Evolutionary conservation across 768 basidiomycete genomes (phyloP).

Genomic region (Hortiboletus flavorubellus): DNA sequence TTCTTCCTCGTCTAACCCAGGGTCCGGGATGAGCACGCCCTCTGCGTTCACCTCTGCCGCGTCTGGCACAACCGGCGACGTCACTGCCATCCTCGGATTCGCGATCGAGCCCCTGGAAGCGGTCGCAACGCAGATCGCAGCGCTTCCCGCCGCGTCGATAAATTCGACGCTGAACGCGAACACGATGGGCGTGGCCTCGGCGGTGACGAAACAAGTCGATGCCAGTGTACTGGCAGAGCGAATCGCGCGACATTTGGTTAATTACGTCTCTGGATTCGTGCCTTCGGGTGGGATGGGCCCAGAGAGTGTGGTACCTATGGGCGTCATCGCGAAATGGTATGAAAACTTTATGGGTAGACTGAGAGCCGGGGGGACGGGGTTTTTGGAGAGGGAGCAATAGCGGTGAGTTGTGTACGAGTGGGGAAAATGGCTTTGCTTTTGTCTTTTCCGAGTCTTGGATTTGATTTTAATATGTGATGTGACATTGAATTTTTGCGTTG

Average conservation of each 20-base stretch:
- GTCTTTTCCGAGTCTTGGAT: background rate
- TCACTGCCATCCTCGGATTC: conserved; percentile 75
- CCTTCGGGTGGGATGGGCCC: conserved; percentile 42
- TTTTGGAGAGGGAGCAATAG: conserved; percentile 47
- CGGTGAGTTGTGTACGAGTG: background rate
- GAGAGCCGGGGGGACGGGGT: conserved; percentile 53
- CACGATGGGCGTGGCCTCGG: conserved; percentile 16
- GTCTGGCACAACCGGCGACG: conserved; percentile 39
- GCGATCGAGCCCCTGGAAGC: conserved; percentile 70
- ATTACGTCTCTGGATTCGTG: conserved; percentile 68
- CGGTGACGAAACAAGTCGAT: conserved; percentile 10
- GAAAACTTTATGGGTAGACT: conserved; percentile 62
- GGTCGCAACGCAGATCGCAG: conserved; percentile 56
- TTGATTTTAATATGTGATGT: too few species aligned
- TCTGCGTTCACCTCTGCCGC: conserved; percentile 31
- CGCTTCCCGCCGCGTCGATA: conserved; percentile 35
- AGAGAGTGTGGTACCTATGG: conserved; percentile 59
- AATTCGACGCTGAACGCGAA: conserved; percentile 22
- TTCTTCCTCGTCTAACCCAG: conserved; percentile 32
- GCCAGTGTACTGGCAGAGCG: conserved; percentile 21
- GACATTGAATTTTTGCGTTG: too few species aligned
- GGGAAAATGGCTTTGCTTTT: background rate
- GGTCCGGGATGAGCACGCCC: conserved; percentile 30
- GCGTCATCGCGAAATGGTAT: conserved; percentile 65
- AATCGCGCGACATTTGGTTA: conserved; percentile 65